These are phyloP conservation scores for Monosporascus cannonballus DNA, from an alignment of 2,329 filamentous ascomycete species.

Conservation along the genomic window DNA sequence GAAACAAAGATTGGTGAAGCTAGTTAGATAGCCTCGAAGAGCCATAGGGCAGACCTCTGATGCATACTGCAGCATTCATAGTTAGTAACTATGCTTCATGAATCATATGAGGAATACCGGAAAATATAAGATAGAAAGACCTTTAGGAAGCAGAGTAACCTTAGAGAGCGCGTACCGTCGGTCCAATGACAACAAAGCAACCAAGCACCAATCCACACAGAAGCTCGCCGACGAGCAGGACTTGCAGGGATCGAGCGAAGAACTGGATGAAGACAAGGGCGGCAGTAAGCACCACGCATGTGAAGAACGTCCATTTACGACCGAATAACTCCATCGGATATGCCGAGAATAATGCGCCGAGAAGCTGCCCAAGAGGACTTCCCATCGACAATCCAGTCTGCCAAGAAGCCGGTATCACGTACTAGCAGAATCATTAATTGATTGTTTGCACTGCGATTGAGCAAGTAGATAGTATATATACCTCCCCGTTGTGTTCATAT, in stretches of 20 bases:
- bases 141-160: too few species aligned
- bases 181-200: conserved; percentile 52
- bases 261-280: conserved; percentile 57
- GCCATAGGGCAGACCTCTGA: conserved; percentile 55
- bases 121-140: too few species aligned
- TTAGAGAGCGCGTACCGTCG: conserved; percentile 27
- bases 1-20: conserved; percentile 57
- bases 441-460: background rate
- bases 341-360: conserved; percentile 45
- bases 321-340: conserved; percentile 42
- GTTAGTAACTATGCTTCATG: too few species aligned
- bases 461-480: conserved; percentile 12
- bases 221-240: conserved; percentile 55
- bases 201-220: conserved; percentile 56
- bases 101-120: too few species aligned
- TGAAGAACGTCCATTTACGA: conserved; percentile 37
- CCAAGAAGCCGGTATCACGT: conserved; percentile 33
- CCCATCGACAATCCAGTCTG: conserved; percentile 45
- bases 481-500: conserved; percentile 22
- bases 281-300: conserved; percentile 39
- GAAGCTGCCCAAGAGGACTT: conserved; percentile 50
- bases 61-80: conserved; percentile 34
- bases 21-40: conserved; percentile 51
- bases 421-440: conserved; percentile 9
- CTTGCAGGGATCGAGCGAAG: conserved; percentile 49